Conservation (phyloP, 306 rosid genomes). For the Castanea sativa region DNA sequence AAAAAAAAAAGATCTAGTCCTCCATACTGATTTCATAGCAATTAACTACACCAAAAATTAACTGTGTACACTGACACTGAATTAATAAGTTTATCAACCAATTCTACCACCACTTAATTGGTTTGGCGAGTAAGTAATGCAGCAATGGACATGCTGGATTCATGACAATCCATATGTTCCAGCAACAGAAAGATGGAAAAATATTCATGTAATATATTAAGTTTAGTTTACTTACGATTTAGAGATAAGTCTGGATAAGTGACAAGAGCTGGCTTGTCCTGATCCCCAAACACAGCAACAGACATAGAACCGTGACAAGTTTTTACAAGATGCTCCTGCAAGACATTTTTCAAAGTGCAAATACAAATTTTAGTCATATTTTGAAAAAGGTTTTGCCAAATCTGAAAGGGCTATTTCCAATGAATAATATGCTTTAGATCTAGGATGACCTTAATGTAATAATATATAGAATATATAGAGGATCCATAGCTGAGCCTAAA, state of each 20-base stretch:
- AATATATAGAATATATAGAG: too few species aligned
- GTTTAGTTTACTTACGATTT: constrained; percentile 63
- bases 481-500: too few species aligned
- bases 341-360: constrained; percentile 15
- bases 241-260: constrained; percentile 92
- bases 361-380: constrained; percentile 15
- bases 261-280: constrained; percentile 87
- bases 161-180: not conserved
- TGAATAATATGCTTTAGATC: too few species aligned
- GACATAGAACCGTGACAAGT: constrained; percentile 69
- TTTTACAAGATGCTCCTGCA: constrained; percentile 81
- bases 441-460: too few species aligned
- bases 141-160: not conserved
- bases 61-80: not conserved
- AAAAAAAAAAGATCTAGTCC: not conserved
- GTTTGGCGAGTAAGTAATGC: not conserved
- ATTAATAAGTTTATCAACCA: not conserved
- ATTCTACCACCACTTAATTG: not conserved
- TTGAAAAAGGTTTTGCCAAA: too few species aligned
- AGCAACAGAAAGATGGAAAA: not conserved
- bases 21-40: not conserved
- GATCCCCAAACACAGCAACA: constrained; percentile 86
- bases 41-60: constrained; percentile 1
- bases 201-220: not conserved
- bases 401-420: too few species aligned